Evolutionary conservation across 1,139 yeast genomes (phyloP).

Genomic region (Torulaspora globosa): DNA sequence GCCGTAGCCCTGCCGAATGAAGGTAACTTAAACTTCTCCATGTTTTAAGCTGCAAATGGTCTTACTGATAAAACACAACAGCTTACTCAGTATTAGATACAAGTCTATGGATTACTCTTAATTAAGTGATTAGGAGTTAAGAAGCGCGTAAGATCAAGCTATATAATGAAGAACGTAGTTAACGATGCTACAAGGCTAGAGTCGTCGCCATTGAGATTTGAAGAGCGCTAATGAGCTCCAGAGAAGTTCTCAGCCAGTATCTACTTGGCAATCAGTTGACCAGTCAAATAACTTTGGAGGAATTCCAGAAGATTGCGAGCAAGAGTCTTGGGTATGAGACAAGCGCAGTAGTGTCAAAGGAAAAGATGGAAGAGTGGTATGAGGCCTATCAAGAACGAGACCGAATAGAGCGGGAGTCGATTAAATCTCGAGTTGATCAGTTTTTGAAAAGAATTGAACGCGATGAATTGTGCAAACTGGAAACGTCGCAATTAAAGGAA

Average conservation of each 20-base stretch:
- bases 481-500: constrained; percentile 16
- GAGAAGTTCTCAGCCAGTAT: constrained; percentile 9
- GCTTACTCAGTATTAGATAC: neutral
- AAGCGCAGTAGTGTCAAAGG: neutral
- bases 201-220: neutral
- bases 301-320: constrained; percentile 7
- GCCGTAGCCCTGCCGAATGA: constrained; percentile 36
- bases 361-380: constrained; percentile 10
- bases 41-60: constrained; percentile 6
- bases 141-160: neutral
- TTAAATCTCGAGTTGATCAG: constrained; percentile 5
- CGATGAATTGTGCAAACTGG: constrained; percentile 13
- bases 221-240: constrained; percentile 8
- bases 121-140: neutral
- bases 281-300: constrained; percentile 4
- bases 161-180: constrained; percentile 1
- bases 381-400: constrained; percentile 7
- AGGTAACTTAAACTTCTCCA: constrained; percentile 39
- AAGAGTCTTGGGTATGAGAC: constrained; percentile 2
- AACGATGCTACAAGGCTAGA: constrained; percentile 2
- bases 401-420: constrained; percentile 1
- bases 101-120: neutral
- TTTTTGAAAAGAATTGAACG: constrained; percentile 9
- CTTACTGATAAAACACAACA: neutral
- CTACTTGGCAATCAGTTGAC: constrained; percentile 7